These are phyloP conservation scores for Fusarium burgessii DNA, from an alignment of 2,329 filamentous ascomycete species.

Conservation along the genomic window DNA sequence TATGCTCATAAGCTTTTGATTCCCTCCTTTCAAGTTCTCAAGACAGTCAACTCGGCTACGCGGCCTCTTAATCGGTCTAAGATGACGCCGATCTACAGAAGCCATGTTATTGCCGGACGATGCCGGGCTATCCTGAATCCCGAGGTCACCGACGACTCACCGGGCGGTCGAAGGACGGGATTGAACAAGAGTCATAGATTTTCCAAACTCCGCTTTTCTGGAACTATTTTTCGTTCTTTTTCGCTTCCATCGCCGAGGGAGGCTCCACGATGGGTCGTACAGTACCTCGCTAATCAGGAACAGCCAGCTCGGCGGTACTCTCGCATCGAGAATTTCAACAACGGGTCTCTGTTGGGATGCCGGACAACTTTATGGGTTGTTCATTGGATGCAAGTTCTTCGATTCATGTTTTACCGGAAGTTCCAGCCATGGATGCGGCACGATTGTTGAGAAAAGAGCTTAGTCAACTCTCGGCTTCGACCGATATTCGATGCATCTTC, in stretches of 20 bases:
- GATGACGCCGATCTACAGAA: conserved; percentile 25
- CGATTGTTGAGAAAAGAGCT: conserved; percentile 10
- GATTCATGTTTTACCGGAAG: conserved; percentile 17
- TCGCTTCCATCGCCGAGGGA: conserved; percentile 29
- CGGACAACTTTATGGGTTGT: conserved; percentile 2
- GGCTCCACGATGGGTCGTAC: conserved; percentile 20
- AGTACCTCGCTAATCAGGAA: conserved; percentile 25
- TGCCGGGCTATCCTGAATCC: conserved; percentile 21
- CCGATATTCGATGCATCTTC: conserved; percentile 15
- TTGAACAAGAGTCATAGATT: conserved; percentile 35
- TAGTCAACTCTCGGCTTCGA: conserved; percentile 11
- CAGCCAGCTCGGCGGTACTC: conserved; percentile 32
- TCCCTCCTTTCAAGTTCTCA: background rate
- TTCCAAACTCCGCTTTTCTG: conserved; percentile 27
- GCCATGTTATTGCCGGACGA: conserved; percentile 29
- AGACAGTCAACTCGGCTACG: conserved; percentile 23
- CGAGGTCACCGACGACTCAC: conserved; percentile 30
- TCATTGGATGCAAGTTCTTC: conserved; percentile 26
- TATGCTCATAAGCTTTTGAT: conserved; percentile 2
- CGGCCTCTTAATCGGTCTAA: conserved; percentile 34
- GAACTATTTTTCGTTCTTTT: conserved; percentile 36
- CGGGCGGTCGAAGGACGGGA: conserved; percentile 23
- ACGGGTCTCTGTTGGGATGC: conserved; percentile 12
- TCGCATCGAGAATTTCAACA: conserved; percentile 13
- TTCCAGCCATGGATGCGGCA: conserved; percentile 16